A percentile compares a stretch with the other conserved stretches of the same genome.
phyloP scores from a whole-genome alignment of 2,329 filamentous ascomycete species.

The Hymenoscyphus occultus region DNA sequence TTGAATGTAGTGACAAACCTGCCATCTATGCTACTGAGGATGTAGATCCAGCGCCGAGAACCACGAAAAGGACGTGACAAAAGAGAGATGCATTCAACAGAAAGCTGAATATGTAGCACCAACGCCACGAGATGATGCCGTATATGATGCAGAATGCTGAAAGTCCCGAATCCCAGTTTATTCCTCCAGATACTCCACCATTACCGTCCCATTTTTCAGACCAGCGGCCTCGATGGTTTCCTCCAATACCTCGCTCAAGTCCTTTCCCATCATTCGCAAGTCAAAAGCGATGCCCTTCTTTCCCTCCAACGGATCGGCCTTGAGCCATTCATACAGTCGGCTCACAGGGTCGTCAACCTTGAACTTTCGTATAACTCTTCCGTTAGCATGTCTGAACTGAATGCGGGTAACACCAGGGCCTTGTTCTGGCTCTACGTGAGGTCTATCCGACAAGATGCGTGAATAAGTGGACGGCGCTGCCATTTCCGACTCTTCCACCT shows the following conservation, averaged over 20 bases:
- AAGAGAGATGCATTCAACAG: constrained; percentile 1
- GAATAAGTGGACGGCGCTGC: constrained; percentile 54
- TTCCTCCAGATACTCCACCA: constrained; percentile 80
- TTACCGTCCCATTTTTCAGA: constrained; percentile 88
- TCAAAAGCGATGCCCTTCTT: constrained; percentile 80
- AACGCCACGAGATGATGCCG: constrained; percentile 10
- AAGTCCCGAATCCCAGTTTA: constrained; percentile 16
- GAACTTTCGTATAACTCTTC: constrained; percentile 86
- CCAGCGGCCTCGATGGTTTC: constrained; percentile 76
- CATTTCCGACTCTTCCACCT: constrained; percentile 15
- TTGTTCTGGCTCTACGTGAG: constrained; percentile 75
- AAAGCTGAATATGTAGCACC: not conserved
- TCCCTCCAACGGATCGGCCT: constrained; percentile 78
- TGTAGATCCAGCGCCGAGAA: not conserved
- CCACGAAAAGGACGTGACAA: not conserved
- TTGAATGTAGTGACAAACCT: not conserved
- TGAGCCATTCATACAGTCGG: constrained; percentile 94
- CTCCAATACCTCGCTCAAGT: constrained; percentile 74
- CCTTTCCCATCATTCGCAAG: constrained; percentile 81
- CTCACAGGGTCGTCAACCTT: constrained; percentile 70
- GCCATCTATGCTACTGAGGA: constrained; percentile 10
- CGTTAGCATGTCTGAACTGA: constrained; percentile 83
- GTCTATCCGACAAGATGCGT: constrained; percentile 66
- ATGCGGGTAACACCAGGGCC: constrained; percentile 78
- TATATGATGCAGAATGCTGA: not conserved